Conservation (phyloP, 164 flowering plant genomes). For the Brasenia schreberi region DNA sequence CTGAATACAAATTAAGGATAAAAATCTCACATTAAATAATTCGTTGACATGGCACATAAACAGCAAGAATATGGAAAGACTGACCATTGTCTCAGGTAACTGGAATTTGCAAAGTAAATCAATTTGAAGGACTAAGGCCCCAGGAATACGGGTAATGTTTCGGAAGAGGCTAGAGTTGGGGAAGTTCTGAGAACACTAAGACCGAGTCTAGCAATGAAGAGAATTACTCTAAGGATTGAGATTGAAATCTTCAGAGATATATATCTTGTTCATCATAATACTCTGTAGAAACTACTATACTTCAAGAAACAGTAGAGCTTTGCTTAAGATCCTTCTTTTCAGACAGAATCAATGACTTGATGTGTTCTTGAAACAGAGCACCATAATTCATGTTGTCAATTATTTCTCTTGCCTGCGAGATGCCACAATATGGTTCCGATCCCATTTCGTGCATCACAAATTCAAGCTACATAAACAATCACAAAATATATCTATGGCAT, state of each 20-base stretch:
- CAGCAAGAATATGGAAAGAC: background rate
- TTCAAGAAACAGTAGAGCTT: no score
- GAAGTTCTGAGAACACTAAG: conserved; percentile 10
- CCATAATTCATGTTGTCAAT: no score
- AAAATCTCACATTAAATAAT: background rate
- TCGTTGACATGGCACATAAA: background rate
- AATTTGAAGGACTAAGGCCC: conserved; percentile 43
- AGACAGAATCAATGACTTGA: no score
- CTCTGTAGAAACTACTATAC: no score
- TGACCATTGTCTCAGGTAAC: conserved; percentile 62
- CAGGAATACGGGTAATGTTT: conserved; percentile 37
- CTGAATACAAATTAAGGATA: conserved; percentile 7
- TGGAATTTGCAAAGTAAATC: conserved; percentile 60
- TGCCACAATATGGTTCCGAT: no score
- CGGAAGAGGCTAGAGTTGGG: conserved; percentile 39
- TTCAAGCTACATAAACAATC: no score
- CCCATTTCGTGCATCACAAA: no score
- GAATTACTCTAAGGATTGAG: conserved; percentile 35
- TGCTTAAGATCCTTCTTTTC: no score
- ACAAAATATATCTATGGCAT: no score
- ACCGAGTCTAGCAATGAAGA: conserved; percentile 48
- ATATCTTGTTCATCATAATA: background rate
- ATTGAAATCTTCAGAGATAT: conserved; percentile 29
- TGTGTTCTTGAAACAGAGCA: no score
- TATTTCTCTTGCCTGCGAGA: no score